Evolutionary conservation across 495 filamentous ascomycete genomes (phyloP), one percentile per base, ranked within the genome.

Genomic region (Aspergillus cavernicola): DNA sequence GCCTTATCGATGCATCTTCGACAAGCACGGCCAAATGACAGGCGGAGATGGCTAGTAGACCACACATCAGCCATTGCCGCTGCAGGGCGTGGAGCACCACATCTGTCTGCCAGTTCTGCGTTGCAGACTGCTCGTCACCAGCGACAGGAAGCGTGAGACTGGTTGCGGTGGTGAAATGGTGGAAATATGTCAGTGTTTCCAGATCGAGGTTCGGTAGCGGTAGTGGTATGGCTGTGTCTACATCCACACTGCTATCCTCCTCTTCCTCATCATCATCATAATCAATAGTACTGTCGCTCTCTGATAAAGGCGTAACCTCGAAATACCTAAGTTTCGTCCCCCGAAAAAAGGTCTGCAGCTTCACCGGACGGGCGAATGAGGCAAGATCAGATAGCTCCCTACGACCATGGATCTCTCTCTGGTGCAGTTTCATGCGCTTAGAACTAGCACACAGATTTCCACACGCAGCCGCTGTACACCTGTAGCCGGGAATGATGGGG

Each of bases 291-390:
- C 12, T 4, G 13, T 37, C 23, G 22, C 37, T 15, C 4, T 32
- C 20, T 12, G 11, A 6, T 3, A 23, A 3, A 24, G 49, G 5
- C 10, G 41, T 40, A 7, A 55, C 43, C 35, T 55, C 42, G 15
- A 55, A 55, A 39, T 55, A 55, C 23, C 24, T 20, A 0, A 55
- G 11, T 18, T 55, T 55, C 1, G 43, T 55, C 6, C 52, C 52
- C 1, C 42, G 52, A 19, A 55, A 55, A 23, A 55, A 55, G 0
- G 52, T 55, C 52, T 55, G 52, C 2, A 55, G 35, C 10, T 48
- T 41, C 6, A 22, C 52, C 0, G 43, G 24, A 5, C 28, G 42
- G 1, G 43, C 33, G 16, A 29, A 12, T 0, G 41, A 47, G 2
- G 22, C 19, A 13, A 50, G 22, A 31, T 24, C 29, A 23, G 26